A percentile compares a stretch with the other conserved stretches of the same genome.
Conservation (phyloP, 345 rosid genomes). For the Sapria himalayana region DNA sequence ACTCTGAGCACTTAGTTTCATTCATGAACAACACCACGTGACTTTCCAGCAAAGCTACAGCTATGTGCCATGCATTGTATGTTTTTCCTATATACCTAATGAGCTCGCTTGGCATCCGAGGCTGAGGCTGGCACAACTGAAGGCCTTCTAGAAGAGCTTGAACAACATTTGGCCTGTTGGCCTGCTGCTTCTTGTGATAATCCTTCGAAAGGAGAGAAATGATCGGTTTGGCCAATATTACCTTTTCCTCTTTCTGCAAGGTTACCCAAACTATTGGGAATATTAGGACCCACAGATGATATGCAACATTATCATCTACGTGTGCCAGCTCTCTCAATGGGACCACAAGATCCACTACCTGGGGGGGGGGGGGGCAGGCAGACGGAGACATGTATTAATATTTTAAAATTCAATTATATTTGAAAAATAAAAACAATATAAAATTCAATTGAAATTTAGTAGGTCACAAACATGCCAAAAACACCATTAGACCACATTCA, state of each 20-base stretch:
- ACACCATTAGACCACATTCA: too few relatives aligned
- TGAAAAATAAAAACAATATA: too few relatives aligned
- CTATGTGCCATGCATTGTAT: constrained; percentile 93
- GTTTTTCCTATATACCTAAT: constrained; percentile 93
- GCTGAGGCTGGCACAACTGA: constrained; percentile 95
- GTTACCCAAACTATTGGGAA: constrained; percentile 98
- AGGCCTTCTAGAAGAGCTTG: constrained; percentile 98
- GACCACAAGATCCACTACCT: constrained; percentile 81
- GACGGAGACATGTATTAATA: too few relatives aligned
- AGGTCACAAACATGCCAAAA: too few relatives aligned
- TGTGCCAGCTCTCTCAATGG: constrained; percentile 94
- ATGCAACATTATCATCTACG: constrained; percentile 86
- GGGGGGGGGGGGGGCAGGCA: too few relatives aligned
- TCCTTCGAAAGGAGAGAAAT: constrained; percentile 63
- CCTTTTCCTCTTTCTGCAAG: constrained; percentile 73
- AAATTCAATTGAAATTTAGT: too few relatives aligned
- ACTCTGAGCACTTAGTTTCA: constrained; percentile 83
- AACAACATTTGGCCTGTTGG: constrained; percentile 86
- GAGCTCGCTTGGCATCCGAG: constrained; percentile 95
- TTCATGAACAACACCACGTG: constrained; percentile 81
- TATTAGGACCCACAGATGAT: constrained; percentile 93
- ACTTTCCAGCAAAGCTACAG: constrained; percentile 82
- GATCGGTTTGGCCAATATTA: constrained; percentile 76
- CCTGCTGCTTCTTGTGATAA: constrained; percentile 96
- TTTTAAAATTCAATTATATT: too few relatives aligned